A percentile compares a stretch with the other conserved stretches of the same genome.
phyloP scores from a whole-genome alignment of 2,329 filamentous ascomycete species.

The Diplodia sapinea region DNA sequence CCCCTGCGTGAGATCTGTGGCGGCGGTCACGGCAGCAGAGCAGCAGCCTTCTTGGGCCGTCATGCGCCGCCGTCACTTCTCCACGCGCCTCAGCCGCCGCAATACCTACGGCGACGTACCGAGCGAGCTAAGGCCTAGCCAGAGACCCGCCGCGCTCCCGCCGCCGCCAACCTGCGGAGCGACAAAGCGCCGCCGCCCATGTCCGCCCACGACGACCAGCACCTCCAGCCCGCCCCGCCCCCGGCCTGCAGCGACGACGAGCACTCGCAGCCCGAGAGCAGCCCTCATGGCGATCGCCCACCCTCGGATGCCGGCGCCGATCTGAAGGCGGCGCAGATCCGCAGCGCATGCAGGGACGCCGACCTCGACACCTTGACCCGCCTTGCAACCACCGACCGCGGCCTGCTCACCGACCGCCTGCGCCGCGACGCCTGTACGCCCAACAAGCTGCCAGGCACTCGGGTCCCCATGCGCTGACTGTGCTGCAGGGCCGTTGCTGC shows the following conservation, averaged over 20 bases:
- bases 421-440: conserved; percentile 77
- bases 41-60: conserved; percentile 6
- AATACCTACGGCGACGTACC: not conserved
- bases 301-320: conserved; percentile 31
- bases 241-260: not conserved
- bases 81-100: conserved; percentile 12
- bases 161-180: conserved; percentile 22
- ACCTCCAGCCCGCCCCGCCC: not conserved
- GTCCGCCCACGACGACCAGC: conserved; percentile 21
- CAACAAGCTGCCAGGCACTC: conserved; percentile 5
- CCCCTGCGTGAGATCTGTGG: conserved; percentile 15
- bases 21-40: not conserved
- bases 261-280: not conserved
- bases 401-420: conserved; percentile 59
- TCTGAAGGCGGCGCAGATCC: conserved; percentile 45
- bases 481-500: conserved; percentile 65
- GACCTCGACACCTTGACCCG: conserved; percentile 49
- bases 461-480: conserved; percentile 31
- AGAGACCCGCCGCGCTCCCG: conserved; percentile 5
- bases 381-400: conserved; percentile 52
- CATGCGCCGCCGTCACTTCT: conserved; percentile 1
- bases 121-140: conserved; percentile 3
- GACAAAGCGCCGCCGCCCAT: conserved; percentile 25
- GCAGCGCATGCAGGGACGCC: conserved; percentile 49
- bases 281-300: conserved; percentile 8